Evolutionary conservation across 2,329 filamentous ascomycete species (phyloP).

Genomic region (Fusarium fracticaudum): DNA sequence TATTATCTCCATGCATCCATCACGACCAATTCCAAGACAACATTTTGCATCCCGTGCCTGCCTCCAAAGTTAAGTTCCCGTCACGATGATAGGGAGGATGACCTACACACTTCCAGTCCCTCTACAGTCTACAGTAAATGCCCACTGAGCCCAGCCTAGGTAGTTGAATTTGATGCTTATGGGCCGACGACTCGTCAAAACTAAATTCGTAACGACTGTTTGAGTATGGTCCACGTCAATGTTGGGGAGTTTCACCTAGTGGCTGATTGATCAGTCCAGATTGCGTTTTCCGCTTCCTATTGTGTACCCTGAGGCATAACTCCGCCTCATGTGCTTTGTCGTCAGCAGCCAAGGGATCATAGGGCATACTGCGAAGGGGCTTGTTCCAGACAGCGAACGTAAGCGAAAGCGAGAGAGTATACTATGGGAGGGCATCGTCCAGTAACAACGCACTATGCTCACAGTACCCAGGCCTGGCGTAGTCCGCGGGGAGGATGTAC

Average conservation of each 20-base stretch:
- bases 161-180: not conserved
- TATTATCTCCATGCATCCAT: slow-evolving; percentile 19
- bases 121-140: not conserved
- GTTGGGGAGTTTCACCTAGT: slow-evolving; percentile 4
- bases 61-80: slow-evolving; percentile 10
- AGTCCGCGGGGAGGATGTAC: slow-evolving; percentile 14
- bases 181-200: not conserved
- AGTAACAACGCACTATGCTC: slow-evolving; percentile 7
- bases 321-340: slow-evolving; percentile 30
- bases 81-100: slow-evolving; percentile 36
- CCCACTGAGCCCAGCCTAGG: not conserved
- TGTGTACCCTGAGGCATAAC: slow-evolving; percentile 5
- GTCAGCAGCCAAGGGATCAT: slow-evolving; percentile 8
- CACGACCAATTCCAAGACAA: slow-evolving; percentile 22
- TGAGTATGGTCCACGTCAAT: slow-evolving; percentile 7
- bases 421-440: not conserved
- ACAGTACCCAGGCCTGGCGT: not conserved
- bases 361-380: slow-evolving; percentile 6
- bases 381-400: not conserved
- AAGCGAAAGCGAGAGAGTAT: slow-evolving; percentile 18
- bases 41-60: slow-evolving; percentile 32
- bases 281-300: slow-evolving; percentile 24
- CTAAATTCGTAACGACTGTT: slow-evolving; percentile 4
- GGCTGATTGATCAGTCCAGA: slow-evolving; percentile 21
- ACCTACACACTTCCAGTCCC: not conserved